Conservation (phyloP, 116 monocot genomes). For the Papilionanthe hybrid region DNA sequence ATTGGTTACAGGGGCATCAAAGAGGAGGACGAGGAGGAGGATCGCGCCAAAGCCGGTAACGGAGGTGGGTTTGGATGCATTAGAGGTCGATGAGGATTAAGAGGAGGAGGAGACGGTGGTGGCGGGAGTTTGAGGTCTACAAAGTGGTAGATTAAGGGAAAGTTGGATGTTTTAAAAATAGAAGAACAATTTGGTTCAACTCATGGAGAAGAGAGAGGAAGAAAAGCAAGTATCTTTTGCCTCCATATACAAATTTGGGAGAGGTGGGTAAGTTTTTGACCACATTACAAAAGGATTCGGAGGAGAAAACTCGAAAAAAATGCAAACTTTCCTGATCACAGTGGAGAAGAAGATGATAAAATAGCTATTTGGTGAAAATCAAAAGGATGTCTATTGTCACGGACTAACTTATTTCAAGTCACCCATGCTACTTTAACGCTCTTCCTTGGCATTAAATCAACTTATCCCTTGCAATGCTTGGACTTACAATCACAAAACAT, state of each 20-base stretch:
- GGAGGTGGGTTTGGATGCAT: slow-evolving; percentile 40
- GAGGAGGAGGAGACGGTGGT: slow-evolving; percentile 1
- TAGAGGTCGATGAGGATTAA: slow-evolving; percentile 13
- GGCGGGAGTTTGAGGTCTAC: slow-evolving; percentile 1
- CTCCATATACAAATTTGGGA: slow-evolving; percentile 61
- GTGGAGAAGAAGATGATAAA: slow-evolving; percentile 18
- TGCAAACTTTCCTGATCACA: not conserved
- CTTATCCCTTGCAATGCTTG: too few relatives aligned
- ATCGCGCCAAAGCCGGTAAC: slow-evolving; percentile 23
- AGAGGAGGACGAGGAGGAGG: slow-evolving; percentile 1
- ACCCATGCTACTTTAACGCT: too few relatives aligned
- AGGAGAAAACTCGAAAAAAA: slow-evolving; percentile 13
- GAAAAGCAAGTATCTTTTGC: slow-evolving; percentile 68
- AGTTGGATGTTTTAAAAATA: not conserved
- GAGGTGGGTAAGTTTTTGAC: too few relatives aligned
- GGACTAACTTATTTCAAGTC: too few relatives aligned
- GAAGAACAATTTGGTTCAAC: too few relatives aligned
- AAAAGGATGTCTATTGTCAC: slow-evolving; percentile 13
- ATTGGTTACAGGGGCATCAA: not conserved
- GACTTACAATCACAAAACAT: too few relatives aligned
- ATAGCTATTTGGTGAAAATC: slow-evolving; percentile 3
- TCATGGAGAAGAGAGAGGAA: too few relatives aligned
- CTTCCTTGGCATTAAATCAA: too few relatives aligned
- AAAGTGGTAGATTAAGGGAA: not conserved
- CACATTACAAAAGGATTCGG: slow-evolving; percentile 7